A percentile compares a stretch with the other conserved stretches of the same genome.
phyloP scores from a whole-genome alignment of 768 basidiomycete species.

The Pleurotus ostreatus region DNA sequence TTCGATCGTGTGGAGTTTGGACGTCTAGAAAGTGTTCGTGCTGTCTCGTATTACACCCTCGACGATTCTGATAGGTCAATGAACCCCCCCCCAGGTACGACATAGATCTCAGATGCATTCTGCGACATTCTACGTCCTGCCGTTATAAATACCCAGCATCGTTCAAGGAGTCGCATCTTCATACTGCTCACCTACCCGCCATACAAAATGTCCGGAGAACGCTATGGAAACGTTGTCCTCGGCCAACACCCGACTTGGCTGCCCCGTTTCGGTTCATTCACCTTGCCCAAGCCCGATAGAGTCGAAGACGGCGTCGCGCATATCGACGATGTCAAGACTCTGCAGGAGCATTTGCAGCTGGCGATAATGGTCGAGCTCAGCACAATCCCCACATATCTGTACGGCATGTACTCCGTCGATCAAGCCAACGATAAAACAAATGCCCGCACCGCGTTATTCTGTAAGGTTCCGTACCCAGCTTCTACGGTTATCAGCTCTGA shows the following conservation, averaged over 20 bases:
- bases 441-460: conserved; percentile 11
- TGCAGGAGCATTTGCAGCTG: conserved; percentile 16
- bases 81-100: too few species aligned
- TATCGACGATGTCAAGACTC: not conserved
- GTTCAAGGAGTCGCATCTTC: too few species aligned
- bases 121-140: too few species aligned
- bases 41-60: too few species aligned
- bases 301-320: not conserved
- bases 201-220: not conserved
- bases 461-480: conserved; percentile 5
- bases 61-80: too few species aligned
- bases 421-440: conserved; percentile 13
- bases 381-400: conserved; percentile 23
- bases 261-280: not conserved
- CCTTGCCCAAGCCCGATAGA: not conserved
- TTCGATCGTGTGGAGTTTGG: too few species aligned
- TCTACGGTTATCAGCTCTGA: not conserved
- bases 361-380: conserved; percentile 21
- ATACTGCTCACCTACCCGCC: too few species aligned
- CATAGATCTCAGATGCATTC: too few species aligned
- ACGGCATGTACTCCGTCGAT: conserved; percentile 21
- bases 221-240: not conserved
- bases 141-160: too few species aligned
- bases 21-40: too few species aligned
- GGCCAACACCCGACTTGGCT: conserved; percentile 6